A percentile compares a stretch with the other conserved stretches of the same genome.
Conservation (phyloP, 257 asterid genomes). For the Orobanche coerulescens region DNA sequence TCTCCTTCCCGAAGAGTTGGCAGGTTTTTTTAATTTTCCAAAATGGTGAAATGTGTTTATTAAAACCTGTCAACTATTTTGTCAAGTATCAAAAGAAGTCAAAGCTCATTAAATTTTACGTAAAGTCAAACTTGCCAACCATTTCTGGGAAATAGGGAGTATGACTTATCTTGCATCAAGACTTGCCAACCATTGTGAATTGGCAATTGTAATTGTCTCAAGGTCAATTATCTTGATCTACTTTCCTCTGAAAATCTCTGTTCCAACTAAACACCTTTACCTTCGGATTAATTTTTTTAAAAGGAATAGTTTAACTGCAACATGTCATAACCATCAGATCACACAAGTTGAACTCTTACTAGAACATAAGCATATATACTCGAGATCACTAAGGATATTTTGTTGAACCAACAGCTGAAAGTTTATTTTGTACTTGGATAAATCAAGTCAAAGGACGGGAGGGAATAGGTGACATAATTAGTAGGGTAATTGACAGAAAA, state of each 20-base stretch:
- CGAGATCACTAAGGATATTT: background rate
- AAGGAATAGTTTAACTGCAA: background rate
- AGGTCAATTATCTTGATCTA: background rate
- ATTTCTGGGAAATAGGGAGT: too few species aligned
- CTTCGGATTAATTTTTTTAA: background rate
- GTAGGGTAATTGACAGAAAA: background rate
- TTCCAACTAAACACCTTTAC: background rate
- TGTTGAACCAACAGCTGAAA: background rate
- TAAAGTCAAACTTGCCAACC: too few species aligned
- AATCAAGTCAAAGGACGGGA: constrained; percentile 3
- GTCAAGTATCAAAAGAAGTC: too few species aligned
- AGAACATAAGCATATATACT: constrained; percentile 3
- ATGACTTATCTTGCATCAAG: too few species aligned
- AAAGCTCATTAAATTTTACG: too few species aligned
- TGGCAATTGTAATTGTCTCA: background rate
- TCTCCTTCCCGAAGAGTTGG: too few species aligned
- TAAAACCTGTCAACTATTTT: too few species aligned
- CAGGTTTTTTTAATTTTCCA: too few species aligned
- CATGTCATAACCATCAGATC: background rate
- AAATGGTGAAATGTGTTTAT: too few species aligned
- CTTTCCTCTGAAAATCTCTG: background rate
- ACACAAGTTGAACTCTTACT: constrained; percentile 5
- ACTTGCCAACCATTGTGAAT: background rate
- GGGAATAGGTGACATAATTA: background rate
- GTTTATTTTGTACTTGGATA: background rate